Evolutionary conservation across 495 filamentous ascomycete genomes (phyloP).

Genomic region (Aspergillus mulundensis): DNA sequence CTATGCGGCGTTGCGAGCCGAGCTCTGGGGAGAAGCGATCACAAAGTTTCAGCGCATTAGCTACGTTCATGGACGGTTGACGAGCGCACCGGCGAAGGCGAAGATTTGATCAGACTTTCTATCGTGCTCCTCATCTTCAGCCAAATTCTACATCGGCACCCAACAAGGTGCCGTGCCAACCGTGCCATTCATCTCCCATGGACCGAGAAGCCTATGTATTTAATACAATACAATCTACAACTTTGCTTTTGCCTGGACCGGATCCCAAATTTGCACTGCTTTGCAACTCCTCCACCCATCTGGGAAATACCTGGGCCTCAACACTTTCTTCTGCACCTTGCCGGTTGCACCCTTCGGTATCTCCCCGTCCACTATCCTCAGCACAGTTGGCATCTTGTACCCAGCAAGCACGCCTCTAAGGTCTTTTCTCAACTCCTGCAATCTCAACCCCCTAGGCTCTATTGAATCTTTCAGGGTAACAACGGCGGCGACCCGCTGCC

Average conservation of each 20-base stretch:
- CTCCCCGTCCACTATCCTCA: conserved; percentile 40
- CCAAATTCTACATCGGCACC: too few relatives aligned
- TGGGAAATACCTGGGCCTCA: conserved; percentile 45
- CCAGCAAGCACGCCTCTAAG: conserved; percentile 35
- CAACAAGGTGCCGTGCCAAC: too few relatives aligned
- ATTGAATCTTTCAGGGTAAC: conserved; percentile 15
- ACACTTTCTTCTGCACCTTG: conserved; percentile 49
- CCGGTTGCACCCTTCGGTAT: conserved; percentile 46
- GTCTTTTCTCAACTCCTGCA: conserved; percentile 37
- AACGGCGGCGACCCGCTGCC: conserved; percentile 47
- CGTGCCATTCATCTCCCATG: too few relatives aligned
- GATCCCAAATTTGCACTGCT: conserved; percentile 40
- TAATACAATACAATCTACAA: neutral
- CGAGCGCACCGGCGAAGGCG: conserved; percentile 23
- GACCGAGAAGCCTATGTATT: neutral
- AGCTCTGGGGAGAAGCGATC: conserved; percentile 48
- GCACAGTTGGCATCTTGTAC: conserved; percentile 48
- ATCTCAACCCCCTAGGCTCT: conserved; percentile 22
- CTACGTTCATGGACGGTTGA: conserved; percentile 40
- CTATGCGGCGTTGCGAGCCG: conserved; percentile 42
- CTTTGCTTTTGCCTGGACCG: neutral
- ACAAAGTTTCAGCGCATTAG: conserved; percentile 45
- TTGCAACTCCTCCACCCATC: conserved; percentile 25
- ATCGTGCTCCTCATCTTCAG: too few relatives aligned
- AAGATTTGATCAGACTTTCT: conserved; percentile 33